phyloP scores from a whole-genome alignment of 805 yeast genomes.

The Candida montana region DNA sequence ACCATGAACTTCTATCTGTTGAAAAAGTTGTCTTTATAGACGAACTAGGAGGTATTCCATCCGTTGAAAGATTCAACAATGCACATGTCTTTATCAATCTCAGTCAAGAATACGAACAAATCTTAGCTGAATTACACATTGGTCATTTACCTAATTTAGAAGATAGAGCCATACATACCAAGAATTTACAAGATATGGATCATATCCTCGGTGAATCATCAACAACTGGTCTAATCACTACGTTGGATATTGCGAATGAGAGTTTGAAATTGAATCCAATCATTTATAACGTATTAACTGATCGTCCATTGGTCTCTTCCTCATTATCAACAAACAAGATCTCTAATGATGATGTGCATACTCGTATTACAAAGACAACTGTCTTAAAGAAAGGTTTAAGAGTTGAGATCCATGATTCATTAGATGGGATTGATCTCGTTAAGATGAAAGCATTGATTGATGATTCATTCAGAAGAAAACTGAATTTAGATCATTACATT shows the following conservation, averaged over 20 bases:
- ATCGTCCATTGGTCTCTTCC: slow-evolving; percentile 84
- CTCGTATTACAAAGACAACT: slow-evolving; percentile 49
- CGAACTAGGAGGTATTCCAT: slow-evolving; percentile 85
- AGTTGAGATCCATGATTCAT: slow-evolving; percentile 12
- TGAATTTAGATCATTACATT: slow-evolving; percentile 66
- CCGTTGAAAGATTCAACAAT: slow-evolving; percentile 70
- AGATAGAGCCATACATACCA: slow-evolving; percentile 50
- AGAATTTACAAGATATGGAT: slow-evolving; percentile 65
- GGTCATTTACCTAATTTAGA: slow-evolving; percentile 42
- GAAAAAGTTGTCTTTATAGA: slow-evolving; percentile 83
- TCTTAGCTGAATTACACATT: slow-evolving; percentile 56
- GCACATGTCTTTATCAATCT: slow-evolving; percentile 86
- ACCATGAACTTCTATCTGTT: slow-evolving; percentile 35
- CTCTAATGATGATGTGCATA: slow-evolving; percentile 16
- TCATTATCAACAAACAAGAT: slow-evolving; percentile 67
- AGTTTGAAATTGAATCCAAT: slow-evolving; percentile 63
- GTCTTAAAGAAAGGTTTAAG: slow-evolving; percentile 66
- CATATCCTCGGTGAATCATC: slow-evolving; percentile 33
- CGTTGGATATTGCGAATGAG: slow-evolving; percentile 66
- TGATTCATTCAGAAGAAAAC: slow-evolving; percentile 66
- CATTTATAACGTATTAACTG: slow-evolving; percentile 85
- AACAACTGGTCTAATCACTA: slow-evolving; percentile 83
- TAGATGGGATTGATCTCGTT: slow-evolving; percentile 36
- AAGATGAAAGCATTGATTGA: slow-evolving; percentile 61
- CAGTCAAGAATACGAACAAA: slow-evolving; percentile 70